These are phyloP conservation scores for Corynespora cassiicola DNA, from an alignment of 2,329 filamentous ascomycete genomes.

Conservation along the genomic window DNA sequence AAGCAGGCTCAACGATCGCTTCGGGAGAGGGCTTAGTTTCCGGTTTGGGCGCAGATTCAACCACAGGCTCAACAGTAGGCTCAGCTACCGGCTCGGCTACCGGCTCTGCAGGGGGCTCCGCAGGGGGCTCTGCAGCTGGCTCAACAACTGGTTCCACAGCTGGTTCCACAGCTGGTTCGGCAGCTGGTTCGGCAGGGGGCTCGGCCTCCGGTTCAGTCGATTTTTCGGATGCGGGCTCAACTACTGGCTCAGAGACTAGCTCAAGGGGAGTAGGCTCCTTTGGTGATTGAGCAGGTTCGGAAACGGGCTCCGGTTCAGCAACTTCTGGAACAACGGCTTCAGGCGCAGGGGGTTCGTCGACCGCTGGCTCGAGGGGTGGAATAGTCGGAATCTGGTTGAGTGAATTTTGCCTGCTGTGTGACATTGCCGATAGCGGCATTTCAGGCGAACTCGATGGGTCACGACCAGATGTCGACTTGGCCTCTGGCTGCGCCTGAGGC, in stretches of 20 bases:
- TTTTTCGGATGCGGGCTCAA: slow-evolving; percentile 1
- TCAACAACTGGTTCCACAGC: slow-evolving; percentile 1
- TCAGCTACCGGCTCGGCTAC: background rate
- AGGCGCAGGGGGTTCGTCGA: background rate
- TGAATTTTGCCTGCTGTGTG: slow-evolving; percentile 49
- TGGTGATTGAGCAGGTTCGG: background rate
- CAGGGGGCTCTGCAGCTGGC: background rate
- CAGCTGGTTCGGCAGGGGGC: slow-evolving; percentile 2
- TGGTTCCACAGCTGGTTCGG: slow-evolving; percentile 1
- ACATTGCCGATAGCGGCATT: slow-evolving; percentile 44
- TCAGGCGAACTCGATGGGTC: slow-evolving; percentile 52
- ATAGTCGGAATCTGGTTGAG: slow-evolving; percentile 31
- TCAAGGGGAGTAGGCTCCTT: background rate
- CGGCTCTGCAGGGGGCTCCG: too few relatives aligned
- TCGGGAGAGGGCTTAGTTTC: slow-evolving; percentile 2
- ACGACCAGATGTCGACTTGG: too few relatives aligned
- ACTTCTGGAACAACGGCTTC: background rate
- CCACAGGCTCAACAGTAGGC: background rate
- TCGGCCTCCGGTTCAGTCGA: slow-evolving; percentile 1
- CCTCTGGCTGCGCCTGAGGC: too few relatives aligned
- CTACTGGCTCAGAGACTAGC: too few relatives aligned
- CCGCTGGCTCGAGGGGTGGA: slow-evolving; percentile 7
- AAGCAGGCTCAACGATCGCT: slow-evolving; percentile 1
- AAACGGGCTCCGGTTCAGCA: slow-evolving; percentile 4
- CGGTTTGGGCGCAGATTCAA: slow-evolving; percentile 1